Evolutionary conservation across 2,329 filamentous ascomycete species (phyloP).

Genomic region (Trichophyton verrucosum): DNA sequence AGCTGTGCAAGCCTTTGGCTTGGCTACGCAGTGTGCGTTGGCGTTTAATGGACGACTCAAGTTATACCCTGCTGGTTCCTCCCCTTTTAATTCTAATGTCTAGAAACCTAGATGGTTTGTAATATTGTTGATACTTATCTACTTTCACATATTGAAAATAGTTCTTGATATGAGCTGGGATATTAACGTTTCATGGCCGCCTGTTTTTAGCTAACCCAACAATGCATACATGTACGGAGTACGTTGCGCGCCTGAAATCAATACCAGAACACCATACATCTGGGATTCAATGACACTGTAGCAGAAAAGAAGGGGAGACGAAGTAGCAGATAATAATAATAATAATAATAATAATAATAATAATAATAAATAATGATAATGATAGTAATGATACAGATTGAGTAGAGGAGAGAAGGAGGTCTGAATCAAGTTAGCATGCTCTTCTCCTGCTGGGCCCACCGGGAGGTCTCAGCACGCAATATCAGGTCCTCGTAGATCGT

Average conservation of each 20-base stretch:
- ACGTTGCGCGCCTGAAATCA: too few species aligned
- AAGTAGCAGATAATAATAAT: background rate
- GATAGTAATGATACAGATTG: background rate
- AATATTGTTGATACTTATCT: too few species aligned
- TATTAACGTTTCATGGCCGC: too few species aligned
- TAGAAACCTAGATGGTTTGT: too few species aligned
- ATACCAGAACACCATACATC: background rate
- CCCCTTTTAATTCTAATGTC: too few species aligned
- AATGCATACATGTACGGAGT: too few species aligned
- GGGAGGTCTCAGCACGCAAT: conserved; percentile 48
- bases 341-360: background rate
- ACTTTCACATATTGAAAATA: too few species aligned
- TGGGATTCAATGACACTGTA: background rate
- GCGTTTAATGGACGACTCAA: background rate
- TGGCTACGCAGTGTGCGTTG: background rate
- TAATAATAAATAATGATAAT: background rate
- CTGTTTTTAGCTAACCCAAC: too few species aligned
- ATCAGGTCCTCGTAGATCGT: conserved; percentile 93
- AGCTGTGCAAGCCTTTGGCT: background rate
- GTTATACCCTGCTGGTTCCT: too few species aligned
- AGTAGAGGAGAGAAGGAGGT: background rate
- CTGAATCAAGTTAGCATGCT: background rate
- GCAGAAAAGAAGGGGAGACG: too few species aligned
- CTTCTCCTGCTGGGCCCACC: background rate
- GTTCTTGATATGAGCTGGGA: too few species aligned